Percentiles rank a stretch among this genome's conserved stretches.
Evolutionary conservation across 2,329 filamentous ascomycete genomes (phyloP).

Genomic region (Coniella vitis): DNA sequence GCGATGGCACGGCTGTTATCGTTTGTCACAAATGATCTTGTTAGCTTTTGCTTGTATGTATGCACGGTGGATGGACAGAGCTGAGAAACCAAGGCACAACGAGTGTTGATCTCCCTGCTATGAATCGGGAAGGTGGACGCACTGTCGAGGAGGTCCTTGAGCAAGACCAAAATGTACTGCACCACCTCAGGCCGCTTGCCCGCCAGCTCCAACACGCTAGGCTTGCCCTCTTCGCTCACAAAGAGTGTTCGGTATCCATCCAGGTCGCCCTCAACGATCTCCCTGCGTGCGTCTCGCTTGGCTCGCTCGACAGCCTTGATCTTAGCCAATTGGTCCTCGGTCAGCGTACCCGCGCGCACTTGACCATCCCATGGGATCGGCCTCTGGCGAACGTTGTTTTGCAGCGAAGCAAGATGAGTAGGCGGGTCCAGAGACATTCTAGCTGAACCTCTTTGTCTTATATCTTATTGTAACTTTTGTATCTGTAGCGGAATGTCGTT

Average conservation of each 20-base stretch:
- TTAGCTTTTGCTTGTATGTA: neutral
- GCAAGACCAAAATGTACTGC: conserved; percentile 88
- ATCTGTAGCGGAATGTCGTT: neutral
- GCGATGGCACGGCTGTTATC: conserved; percentile 67
- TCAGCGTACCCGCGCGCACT: conserved; percentile 87
- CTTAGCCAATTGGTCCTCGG: conserved; percentile 86
- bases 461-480: neutral
- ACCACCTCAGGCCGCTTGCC: conserved; percentile 76
- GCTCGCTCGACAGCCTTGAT: conserved; percentile 97
- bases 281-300: conserved; percentile 80
- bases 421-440: conserved; percentile 86
- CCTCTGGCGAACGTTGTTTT: conserved; percentile 93
- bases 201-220: conserved; percentile 74
- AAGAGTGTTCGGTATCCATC: conserved; percentile 76
- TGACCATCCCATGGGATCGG: conserved; percentile 98
- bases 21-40: neutral
- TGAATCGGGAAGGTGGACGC: conserved; percentile 27
- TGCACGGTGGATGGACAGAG: neutral
- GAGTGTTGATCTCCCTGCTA: no score
- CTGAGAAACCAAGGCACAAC: no score
- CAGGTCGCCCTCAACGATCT: conserved; percentile 73
- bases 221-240: conserved; percentile 63
- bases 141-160: conserved; percentile 85
- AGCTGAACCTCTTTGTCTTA: neutral
- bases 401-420: conserved; percentile 75